These are phyloP conservation scores for Epichloe bromicola DNA, from an alignment of 2,329 filamentous ascomycete genomes.

Conservation along the genomic window DNA sequence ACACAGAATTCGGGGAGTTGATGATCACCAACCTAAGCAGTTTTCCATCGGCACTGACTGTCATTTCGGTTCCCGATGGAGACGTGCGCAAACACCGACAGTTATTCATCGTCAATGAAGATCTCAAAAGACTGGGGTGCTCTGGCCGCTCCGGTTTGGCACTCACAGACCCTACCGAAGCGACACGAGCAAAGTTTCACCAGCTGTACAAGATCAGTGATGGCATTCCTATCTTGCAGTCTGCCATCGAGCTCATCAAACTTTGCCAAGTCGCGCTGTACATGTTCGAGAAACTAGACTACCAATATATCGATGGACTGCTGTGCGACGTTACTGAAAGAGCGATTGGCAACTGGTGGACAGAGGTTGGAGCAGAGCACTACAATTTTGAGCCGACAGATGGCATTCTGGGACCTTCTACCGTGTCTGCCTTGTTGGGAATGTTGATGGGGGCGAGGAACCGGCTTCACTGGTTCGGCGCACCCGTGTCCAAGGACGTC, in stretches of 20 bases:
- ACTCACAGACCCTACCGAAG: conserved; percentile 61
- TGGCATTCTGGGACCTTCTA: conserved; percentile 83
- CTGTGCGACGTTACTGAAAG: conserved; percentile 88
- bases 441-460: conserved; percentile 84
- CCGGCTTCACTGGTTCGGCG: conserved; percentile 70
- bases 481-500: conserved; percentile 77
- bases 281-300: conserved; percentile 76
- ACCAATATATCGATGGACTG: conserved; percentile 80
- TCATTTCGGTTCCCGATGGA: conserved; percentile 81
- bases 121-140: conserved; percentile 84
- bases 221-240: conserved; percentile 60
- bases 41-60: conserved; percentile 82
- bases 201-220: conserved; percentile 84
- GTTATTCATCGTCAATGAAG: conserved; percentile 85
- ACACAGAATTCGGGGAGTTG: conserved; percentile 69
- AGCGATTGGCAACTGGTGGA: conserved; percentile 91
- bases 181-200: conserved; percentile 81
- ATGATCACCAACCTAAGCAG: conserved; percentile 91
- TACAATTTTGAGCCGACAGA: conserved; percentile 90
- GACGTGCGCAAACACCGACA: conserved; percentile 69
- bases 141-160: conserved; percentile 80
- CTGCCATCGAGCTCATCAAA: conserved; percentile 80
- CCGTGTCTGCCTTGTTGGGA: conserved; percentile 75
- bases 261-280: conserved; percentile 81
- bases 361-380: conserved; percentile 79